These are phyloP conservation scores for Trapa incisa DNA, from an alignment of 345 rosid species.

Conservation along the genomic window DNA sequence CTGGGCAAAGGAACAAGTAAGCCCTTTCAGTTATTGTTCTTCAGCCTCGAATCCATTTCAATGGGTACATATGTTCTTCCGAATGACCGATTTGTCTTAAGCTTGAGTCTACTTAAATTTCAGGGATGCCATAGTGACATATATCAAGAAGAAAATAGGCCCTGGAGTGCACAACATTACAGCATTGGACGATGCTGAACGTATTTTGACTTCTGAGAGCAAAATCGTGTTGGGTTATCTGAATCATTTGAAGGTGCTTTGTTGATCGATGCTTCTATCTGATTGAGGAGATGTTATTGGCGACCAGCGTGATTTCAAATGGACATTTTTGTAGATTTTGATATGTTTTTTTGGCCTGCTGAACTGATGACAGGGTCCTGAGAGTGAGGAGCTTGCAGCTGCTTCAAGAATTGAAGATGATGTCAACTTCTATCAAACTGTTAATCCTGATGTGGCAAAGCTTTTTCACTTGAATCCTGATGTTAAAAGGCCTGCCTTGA, in stretches of 20 bases:
- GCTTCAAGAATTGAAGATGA: constrained; percentile 88
- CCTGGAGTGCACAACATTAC: no score
- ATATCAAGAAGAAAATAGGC: no score
- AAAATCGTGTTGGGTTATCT: constrained; percentile 56
- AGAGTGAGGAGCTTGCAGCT: constrained; percentile 72
- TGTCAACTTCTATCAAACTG: constrained; percentile 86
- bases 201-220: no score
- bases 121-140: no score
- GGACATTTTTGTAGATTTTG: background rate
- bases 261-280: background rate
- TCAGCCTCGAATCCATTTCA: no score
- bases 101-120: no score
- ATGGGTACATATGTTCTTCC: no score
- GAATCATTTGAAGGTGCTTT: constrained; percentile 70
- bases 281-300: background rate
- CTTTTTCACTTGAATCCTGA: constrained; percentile 75
- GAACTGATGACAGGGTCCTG: constrained; percentile 41
- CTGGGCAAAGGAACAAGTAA: no score
- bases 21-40: no score
- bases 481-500: constrained; percentile 69
- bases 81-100: no score
- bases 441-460: constrained; percentile 77
- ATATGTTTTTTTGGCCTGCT: background rate
- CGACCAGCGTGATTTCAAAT: background rate
- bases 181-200: no score